Evolutionary conservation across 2,329 filamentous ascomycete genomes (phyloP), one percentile per base, ranked within the genome.

Genomic region (Periconia sp.): DNA sequence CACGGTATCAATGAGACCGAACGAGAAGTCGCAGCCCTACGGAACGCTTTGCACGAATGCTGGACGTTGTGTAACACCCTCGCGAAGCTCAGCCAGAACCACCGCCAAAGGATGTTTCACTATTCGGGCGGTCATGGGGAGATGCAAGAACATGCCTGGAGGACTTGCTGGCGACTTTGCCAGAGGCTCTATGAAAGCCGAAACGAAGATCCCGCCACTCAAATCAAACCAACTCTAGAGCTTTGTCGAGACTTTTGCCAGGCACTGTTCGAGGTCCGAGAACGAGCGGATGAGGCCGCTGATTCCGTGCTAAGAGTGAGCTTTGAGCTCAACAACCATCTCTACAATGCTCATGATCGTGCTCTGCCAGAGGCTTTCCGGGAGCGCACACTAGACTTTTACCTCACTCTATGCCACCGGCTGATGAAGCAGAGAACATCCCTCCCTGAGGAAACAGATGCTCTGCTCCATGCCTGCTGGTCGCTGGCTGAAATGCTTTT

Each of bases 41-140:
- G 83, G 49, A 83, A 83, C 21, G 89, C 91, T 2, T 77, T 96
- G 12, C 83, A 87, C 49, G 89, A 96, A 73, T 96, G 91, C 70
- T 96, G 92, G 92, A 95, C 87, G 0, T 75, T 96, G 11, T 96
- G 92, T 74, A 96, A 96, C 63, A 95, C 91, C 0, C 75, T 96
- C 22, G 89, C 90, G 16, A 89, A 82, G 52, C 78, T 96, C 13
- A 95, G 90, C 68, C 92, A 88, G 13, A 87, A 87, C 52, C 89
- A 96, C 63, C 84, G 90, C 19, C 82, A 89, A 56, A 81, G 88
- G 15, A 85, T 91, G 22, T 92, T 94, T 68, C 85, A 83, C 66
- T 87, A 82, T 56, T 85, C 87, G 1, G 85, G 84, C 10, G 59
- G 60, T 18, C 86, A 83, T 9, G 86, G 87, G 1, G 86, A 90